Base-by-base conservation (phyloP, 2,329 filamentous ascomycete genomes). In the Thelonectria discophora region DNA sequence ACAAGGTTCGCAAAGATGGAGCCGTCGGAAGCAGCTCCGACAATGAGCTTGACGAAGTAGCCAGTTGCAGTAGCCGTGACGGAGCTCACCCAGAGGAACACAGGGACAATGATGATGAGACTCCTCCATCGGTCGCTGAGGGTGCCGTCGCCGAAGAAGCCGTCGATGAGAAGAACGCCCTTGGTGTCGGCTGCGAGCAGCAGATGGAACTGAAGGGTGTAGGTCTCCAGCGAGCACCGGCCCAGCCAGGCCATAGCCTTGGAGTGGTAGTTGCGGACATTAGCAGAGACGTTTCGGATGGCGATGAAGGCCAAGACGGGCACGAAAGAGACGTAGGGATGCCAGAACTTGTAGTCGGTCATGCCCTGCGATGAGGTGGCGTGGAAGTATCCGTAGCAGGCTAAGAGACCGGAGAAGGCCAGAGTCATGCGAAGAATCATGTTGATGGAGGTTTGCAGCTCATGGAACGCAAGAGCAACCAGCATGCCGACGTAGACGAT, bases 151-250 rank as follows among this genome's bases (percentile, higher is more conserved):
- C 65, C 65, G 10, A 59, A 32, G 56, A 68, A 68, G n/a, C 58
- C 62, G 8, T 62, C 69, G 11, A 71, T 46, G 1, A 72, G 43
- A 7, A 71, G 57, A 2, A 84, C 68, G 0, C 83, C 84, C 40
- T 80, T 82, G 3, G 84, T 82, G 66, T 89, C 85, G 5, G 82
- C 84, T 1, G 85, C 85, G 9, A 89, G 80, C 78, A 85, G 86
- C 50, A 88, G 79, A 68, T 90, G 88, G 70, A 84, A 83, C 58
- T 88, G 85, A 43, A 90, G 75, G 0, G 86, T 78, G 62, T 85
- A 88, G 1, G 84, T 82, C 71, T 89, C 87, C 2, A 88, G 78
- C 0, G 85, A 85, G 62, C 81, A 82, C 4, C 77, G 77, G 1
- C 88, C 87, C 0, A 90, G 73, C 76, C 80, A 84, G 0, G 83